phyloP scores from a whole-genome alignment of 2,329 filamentous ascomycete species.

The Didymella exigua region DNA sequence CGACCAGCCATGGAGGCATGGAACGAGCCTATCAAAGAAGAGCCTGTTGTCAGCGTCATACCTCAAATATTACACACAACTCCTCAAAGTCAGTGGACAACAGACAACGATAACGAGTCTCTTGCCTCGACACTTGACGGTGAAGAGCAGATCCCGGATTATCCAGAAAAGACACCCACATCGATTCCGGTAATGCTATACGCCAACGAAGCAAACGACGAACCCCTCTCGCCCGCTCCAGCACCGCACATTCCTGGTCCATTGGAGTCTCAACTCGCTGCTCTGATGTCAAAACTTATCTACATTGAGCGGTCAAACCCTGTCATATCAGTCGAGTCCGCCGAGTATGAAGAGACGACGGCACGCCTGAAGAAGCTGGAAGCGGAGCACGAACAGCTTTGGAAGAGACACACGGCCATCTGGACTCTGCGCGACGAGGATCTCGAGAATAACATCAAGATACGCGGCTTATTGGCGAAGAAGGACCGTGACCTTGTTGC shows the following conservation, averaged over 20 bases:
- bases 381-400: constrained; percentile 45
- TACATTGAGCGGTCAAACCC: constrained; percentile 45
- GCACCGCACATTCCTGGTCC: constrained; percentile 41
- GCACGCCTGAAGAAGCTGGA: constrained; percentile 42
- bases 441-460: constrained; percentile 52
- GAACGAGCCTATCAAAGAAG: constrained; percentile 8
- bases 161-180: constrained; percentile 39
- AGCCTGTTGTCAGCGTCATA: constrained; percentile 19
- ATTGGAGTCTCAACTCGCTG: constrained; percentile 45
- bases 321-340: constrained; percentile 44
- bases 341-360: constrained; percentile 45
- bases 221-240: constrained; percentile 24
- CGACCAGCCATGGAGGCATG: constrained; percentile 24
- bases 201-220: constrained; percentile 21
- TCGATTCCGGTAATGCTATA: constrained; percentile 22
- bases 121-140: constrained; percentile 41
- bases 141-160: constrained; percentile 35
- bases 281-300: constrained; percentile 47
- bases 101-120: constrained; percentile 42
- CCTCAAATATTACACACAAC: constrained; percentile 23
- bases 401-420: constrained; percentile 49
- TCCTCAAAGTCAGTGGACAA: constrained; percentile 9
- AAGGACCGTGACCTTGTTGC: constrained; percentile 48
- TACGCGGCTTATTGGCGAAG: constrained; percentile 49
- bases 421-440: constrained; percentile 52